Conservation (phyloP, 768 basidiomycete genomes). For the Suillus decipiens region DNA sequence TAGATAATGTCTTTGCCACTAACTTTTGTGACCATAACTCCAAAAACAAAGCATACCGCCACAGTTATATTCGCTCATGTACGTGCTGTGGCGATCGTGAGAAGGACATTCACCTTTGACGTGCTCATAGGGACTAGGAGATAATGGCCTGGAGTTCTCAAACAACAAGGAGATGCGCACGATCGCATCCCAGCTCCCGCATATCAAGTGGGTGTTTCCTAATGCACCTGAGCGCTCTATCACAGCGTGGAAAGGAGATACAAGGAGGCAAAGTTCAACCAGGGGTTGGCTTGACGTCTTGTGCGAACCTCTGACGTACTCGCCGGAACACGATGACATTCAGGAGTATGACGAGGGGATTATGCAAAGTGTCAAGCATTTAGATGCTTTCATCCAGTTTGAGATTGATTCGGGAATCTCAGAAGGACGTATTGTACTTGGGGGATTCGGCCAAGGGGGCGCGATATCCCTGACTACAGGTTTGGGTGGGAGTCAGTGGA, state of each 20-base stretch:
- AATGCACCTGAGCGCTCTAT: slow-evolving; percentile 54
- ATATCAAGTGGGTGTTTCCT: slow-evolving; percentile 87
- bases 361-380: slow-evolving; percentile 52
- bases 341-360: slow-evolving; percentile 65
- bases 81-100: slow-evolving; percentile 24
- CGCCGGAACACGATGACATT: slow-evolving; percentile 53
- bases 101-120: slow-evolving; percentile 9
- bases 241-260: slow-evolving; percentile 67
- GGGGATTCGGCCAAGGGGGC: slow-evolving; percentile 84
- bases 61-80: slow-evolving; percentile 89
- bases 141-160: slow-evolving; percentile 68
- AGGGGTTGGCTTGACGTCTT: slow-evolving; percentile 71
- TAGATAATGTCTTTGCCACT: slow-evolving; percentile 27
- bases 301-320: slow-evolving; percentile 23
- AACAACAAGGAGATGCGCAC: slow-evolving; percentile 8
- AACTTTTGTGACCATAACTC: slow-evolving; percentile 51
- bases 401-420: slow-evolving; percentile 74
- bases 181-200: slow-evolving; percentile 43
- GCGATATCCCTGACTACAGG: slow-evolving; percentile 72
- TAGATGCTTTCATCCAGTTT: slow-evolving; percentile 65
- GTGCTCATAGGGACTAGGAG: slow-evolving; percentile 64
- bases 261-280: slow-evolving; percentile 28
- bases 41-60: slow-evolving; percentile 66
- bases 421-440: slow-evolving; percentile 69
- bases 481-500: slow-evolving; percentile 43